A percentile compares a stretch with the other conserved stretches of the same genome.
These are phyloP conservation scores for Euphorbia tirucalli DNA, from an alignment of 345 rosid genomes.

Conservation along the genomic window DNA sequence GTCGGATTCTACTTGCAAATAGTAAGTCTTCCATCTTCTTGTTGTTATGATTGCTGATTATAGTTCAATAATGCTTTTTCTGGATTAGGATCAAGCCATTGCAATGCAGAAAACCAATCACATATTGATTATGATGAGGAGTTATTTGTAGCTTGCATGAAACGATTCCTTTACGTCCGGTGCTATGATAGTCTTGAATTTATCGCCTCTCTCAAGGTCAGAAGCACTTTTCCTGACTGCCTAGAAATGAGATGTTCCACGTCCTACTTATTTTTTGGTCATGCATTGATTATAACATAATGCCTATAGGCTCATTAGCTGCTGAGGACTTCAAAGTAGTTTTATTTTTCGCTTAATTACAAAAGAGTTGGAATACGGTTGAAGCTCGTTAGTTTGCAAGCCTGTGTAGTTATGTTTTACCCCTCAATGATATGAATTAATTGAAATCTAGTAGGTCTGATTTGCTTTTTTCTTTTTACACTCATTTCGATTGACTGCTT, in stretches of 20 bases:
- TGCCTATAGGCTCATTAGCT: background rate
- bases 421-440: background rate
- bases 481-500: background rate
- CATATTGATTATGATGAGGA: conserved; percentile 44
- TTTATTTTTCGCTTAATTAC: background rate
- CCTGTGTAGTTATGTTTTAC: background rate
- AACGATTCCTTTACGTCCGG: conserved; percentile 53
- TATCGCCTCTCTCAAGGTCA: conserved; percentile 73
- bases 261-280: background rate
- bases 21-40: conserved; percentile 14
- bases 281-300: background rate
- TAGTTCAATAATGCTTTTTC: background rate
- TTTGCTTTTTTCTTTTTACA: background rate
- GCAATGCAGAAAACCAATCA: conserved; percentile 10
- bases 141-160: conserved; percentile 54
- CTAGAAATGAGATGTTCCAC: too few relatives aligned
- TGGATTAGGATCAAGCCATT: background rate
- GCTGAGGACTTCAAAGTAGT: background rate
- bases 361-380: background rate
- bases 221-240: background rate
- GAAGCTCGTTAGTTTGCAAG: background rate
- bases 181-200: conserved; percentile 68
- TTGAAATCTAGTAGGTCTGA: background rate
- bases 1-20: conserved; percentile 45
- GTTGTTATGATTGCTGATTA: background rate